Evolutionary conservation across 2,329 filamentous ascomycete genomes (phyloP).

Genomic region (Fusarium graminum): DNA sequence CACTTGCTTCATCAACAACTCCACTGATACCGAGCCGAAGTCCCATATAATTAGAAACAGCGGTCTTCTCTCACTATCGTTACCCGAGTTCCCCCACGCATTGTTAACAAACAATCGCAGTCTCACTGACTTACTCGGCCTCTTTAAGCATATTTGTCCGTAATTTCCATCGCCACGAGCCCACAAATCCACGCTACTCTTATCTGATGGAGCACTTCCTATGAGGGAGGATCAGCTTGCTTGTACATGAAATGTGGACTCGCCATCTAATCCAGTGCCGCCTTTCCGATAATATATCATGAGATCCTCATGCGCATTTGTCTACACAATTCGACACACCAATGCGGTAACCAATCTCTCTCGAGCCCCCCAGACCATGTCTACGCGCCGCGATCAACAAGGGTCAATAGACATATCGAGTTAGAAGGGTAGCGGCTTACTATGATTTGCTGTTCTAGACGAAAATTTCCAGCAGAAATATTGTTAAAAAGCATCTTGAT

Average conservation of each 20-base stretch:
- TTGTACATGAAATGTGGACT: background rate
- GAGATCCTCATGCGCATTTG: no score
- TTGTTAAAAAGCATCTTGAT: no score
- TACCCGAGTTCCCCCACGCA: background rate
- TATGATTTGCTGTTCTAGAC: no score
- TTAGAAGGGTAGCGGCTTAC: no score
- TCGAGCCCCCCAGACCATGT: no score
- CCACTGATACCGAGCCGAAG: background rate
- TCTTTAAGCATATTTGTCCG: background rate
- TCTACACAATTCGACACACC: no score
- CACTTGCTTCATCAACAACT: background rate
- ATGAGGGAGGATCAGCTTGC: background rate
- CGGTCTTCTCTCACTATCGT: background rate
- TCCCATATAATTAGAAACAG: background rate
- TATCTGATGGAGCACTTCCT: background rate
- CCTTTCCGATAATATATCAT: no score
- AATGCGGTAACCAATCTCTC: no score
- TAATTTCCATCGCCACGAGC: background rate
- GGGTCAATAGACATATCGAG: no score
- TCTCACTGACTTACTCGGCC: background rate
- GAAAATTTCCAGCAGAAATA: no score
- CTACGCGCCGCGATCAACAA: no score
- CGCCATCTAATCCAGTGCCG: background rate
- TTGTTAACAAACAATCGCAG: background rate
- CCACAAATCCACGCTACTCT: background rate